Percentiles rank a stretch among this genome's conserved stretches.
Evolutionary conservation across 306 rosid species (phyloP).

Genomic region (Cicer bijugum): DNA sequence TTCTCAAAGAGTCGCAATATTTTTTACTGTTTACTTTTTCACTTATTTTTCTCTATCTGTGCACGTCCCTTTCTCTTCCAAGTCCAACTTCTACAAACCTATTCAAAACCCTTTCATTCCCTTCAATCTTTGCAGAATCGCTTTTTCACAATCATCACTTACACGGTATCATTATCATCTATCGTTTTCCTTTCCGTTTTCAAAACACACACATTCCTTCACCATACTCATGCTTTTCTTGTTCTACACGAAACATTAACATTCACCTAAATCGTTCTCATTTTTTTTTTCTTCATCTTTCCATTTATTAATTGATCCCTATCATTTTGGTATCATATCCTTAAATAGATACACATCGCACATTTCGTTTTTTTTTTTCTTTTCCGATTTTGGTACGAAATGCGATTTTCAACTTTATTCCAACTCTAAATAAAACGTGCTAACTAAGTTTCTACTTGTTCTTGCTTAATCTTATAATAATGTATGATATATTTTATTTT

Average conservation of each 20-base stretch:
- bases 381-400: no score
- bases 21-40: background rate
- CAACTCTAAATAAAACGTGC: background rate
- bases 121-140: background rate
- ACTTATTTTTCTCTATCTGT: background rate
- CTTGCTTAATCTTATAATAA: background rate
- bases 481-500: background rate
- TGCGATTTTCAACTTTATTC: no score
- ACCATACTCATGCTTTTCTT: background rate
- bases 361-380: background rate
- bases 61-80: background rate
- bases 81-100: background rate
- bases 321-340: background rate
- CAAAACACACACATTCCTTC: no score
- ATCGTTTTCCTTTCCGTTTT: background rate
- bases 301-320: background rate
- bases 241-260: background rate
- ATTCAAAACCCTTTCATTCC: background rate
- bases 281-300: background rate
- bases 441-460: background rate
- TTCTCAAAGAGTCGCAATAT: background rate
- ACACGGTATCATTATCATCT: background rate
- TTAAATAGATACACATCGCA: background rate
- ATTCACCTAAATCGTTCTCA: background rate
- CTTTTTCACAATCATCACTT: slow-evolving; percentile 19